Conservation (phyloP, 1,284 basidiomycete genomes). For the Fomitopsis schrenkii region DNA sequence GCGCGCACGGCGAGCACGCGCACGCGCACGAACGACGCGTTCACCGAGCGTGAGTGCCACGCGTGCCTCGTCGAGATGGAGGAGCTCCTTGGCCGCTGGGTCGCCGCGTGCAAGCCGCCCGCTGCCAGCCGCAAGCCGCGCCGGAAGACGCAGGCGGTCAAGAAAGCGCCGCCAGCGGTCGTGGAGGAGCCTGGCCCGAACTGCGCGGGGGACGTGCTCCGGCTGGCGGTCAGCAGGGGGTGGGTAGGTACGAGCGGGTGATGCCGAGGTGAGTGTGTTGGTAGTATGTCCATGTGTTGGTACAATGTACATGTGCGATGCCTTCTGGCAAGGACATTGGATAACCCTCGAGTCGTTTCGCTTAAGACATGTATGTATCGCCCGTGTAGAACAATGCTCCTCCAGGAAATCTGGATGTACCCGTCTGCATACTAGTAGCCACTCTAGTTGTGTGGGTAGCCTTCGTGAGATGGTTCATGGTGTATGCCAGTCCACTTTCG, state of each 20-base stretch:
- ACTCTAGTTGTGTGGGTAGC: too few species aligned
- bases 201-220: conserved; percentile 51
- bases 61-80: conserved; percentile 58
- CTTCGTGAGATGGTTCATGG: too few species aligned
- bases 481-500: too few species aligned
- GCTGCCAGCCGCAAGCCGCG: conserved; percentile 29
- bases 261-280: background rate
- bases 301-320: too few species aligned
- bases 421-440: too few species aligned
- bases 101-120: conserved; percentile 29
- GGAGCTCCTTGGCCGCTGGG: conserved; percentile 38
- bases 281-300: too few species aligned
- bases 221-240: conserved; percentile 46
- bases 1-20: conserved; percentile 23
- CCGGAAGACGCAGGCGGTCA: conserved; percentile 33
- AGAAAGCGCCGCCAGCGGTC: conserved; percentile 8
- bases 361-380: too few species aligned
- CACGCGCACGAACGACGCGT: conserved; percentile 23
- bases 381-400: too few species aligned
- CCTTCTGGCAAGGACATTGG: too few species aligned
- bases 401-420: too few species aligned
- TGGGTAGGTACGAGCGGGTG: conserved; percentile 35
- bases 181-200: conserved; percentile 26
- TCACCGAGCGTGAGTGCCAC: conserved; percentile 57
- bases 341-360: too few species aligned